Base-by-base conservation (phyloP, 1,284 basidiomycete genomes). In the Schizophyllum amplum region DNA sequence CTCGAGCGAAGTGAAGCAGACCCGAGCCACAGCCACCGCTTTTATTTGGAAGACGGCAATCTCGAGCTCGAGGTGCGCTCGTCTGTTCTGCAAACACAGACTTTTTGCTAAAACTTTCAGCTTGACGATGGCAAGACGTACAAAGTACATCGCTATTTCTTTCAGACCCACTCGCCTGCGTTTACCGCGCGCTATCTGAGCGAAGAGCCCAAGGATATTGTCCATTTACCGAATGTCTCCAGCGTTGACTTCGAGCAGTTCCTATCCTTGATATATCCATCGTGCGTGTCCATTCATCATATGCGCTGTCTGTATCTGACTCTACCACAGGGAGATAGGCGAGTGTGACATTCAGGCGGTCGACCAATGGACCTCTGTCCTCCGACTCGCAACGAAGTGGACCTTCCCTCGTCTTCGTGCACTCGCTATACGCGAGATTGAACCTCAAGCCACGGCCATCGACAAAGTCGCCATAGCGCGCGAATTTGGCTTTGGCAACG, bases 21-120 rank as follows among this genome's bases (percentile, higher is more conserved):
- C 11, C n/a, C n/a, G 33, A 42, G 33, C 11, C 3, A 42, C 13
- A 42, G 33, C 33, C 33, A 9, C 17, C 33, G 33, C 4, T 42
- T 42, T 17, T 42, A 42, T 17, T 9, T 42, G 33, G 33, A 42
- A 17, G 33, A 42, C 17, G 33, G 33, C 3, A 42, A 42, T 9
- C 33, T 42, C 3, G 33, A 42, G 33, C 33, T 42, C 33, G 33
- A 42, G 7, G 33, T 42, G 27, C 27, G 27, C 27, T 33, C 13
- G 13, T 13, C 27, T 33, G 27, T 33, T 6, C 27, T 33, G 27
- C 27, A 33, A 6, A n/a, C 4, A 26, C 20, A 21, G 7, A 33
- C 24, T 69, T 68, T 63, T 68, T 42, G 64, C 67, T 52, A 63
- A 62, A 2, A 63, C 57, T 0, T 52, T 42, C 7, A 42, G 33